Conservation (phyloP, 2,329 filamentous ascomycete species). For the Microsporum audouinii region DNA sequence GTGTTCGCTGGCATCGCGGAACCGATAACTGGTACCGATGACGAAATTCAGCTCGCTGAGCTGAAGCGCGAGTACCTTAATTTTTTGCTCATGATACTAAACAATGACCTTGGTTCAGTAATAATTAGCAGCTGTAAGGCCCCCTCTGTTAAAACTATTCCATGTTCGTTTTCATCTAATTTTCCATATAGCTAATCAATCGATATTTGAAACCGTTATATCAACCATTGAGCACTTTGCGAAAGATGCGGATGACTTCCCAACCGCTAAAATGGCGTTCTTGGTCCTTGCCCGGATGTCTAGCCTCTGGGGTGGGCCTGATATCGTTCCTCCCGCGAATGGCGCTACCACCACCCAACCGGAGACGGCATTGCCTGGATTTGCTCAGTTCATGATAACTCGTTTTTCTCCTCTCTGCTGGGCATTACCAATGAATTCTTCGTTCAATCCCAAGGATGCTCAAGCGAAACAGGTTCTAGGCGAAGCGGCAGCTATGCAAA, state of each 20-base stretch:
- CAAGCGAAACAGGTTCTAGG: constrained; percentile 78
- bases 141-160: neutral
- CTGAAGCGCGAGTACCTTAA: constrained; percentile 89
- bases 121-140: constrained; percentile 63
- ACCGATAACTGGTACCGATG: constrained; percentile 79
- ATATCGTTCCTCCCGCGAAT: constrained; percentile 44
- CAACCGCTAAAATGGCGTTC: constrained; percentile 64
- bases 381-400: constrained; percentile 80
- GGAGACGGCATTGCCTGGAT: constrained; percentile 58
- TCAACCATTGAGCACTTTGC: constrained; percentile 74
- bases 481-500: constrained; percentile 78
- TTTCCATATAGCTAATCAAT: constrained; percentile 55
- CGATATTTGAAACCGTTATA: constrained; percentile 78
- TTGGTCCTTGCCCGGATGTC: constrained; percentile 74
- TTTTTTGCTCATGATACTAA: constrained; percentile 79
- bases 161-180: neutral
- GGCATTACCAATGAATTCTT: constrained; percentile 68
- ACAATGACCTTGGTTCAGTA: constrained; percentile 78
- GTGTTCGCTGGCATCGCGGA: constrained; percentile 79
- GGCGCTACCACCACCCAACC: constrained; percentile 22
- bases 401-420: constrained; percentile 83
- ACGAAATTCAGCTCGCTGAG: constrained; percentile 88
- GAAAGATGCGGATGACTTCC: constrained; percentile 59
- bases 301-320: constrained; percentile 78
- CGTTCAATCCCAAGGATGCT: constrained; percentile 75